Percentiles rank a stretch among this genome's conserved stretches.
phyloP scores from a whole-genome alignment of 2,329 filamentous ascomycete genomes.

The Trichoderma hamatum region DNA sequence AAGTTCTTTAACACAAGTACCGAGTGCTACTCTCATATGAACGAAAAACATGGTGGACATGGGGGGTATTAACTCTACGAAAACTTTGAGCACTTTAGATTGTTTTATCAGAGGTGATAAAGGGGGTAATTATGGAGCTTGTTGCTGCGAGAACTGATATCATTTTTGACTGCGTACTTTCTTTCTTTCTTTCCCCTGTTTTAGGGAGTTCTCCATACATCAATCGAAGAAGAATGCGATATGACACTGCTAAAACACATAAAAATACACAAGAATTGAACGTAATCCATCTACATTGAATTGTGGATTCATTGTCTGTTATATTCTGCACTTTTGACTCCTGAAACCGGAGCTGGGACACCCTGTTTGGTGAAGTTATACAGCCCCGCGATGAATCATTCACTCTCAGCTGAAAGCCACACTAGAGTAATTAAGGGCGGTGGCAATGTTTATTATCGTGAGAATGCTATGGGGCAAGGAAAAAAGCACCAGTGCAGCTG shows the following conservation, averaged over 20 bases:
- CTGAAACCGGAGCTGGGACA: not conserved
- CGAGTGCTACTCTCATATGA: constrained; percentile 18
- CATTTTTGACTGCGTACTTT: not conserved
- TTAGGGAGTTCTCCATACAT: not conserved
- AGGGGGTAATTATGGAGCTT: not conserved
- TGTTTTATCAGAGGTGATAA: not conserved
- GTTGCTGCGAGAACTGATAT: not conserved
- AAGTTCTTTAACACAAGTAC: not conserved
- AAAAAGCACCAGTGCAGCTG: not conserved
- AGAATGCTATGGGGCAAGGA: not conserved
- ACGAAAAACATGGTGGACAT: not conserved
- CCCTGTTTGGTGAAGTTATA: not conserved
- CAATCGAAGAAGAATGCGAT: not conserved
- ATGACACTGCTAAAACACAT: too few species aligned
- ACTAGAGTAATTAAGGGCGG: not conserved
- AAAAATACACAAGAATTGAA: not conserved
- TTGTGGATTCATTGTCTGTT: not conserved
- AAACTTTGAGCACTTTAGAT: not conserved
- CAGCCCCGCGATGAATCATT: not conserved
- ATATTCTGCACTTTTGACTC: not conserved
- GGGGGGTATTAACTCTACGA: not conserved
- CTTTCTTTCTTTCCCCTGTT: too few species aligned
- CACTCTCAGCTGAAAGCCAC: not conserved
- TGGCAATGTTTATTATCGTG: not conserved
- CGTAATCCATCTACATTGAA: not conserved